Evolutionary conservation across 1,284 basidiomycete genomes (phyloP).

Genomic region (Cryptococcus jaspeensis): DNA sequence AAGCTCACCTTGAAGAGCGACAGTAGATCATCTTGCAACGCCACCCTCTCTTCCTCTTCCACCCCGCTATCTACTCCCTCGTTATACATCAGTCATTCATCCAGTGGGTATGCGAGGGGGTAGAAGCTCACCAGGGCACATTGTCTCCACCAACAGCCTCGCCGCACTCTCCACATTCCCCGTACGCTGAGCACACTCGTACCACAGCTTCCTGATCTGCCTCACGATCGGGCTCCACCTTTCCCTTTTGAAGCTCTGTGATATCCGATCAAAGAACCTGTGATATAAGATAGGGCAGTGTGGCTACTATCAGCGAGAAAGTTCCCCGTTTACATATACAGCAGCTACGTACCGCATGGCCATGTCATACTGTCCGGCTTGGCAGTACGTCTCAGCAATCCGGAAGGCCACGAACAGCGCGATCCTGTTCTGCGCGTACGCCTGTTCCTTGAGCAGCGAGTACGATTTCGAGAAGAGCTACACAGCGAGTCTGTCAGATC

Average conservation of each 20-base stretch:
- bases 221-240: slow-evolving; percentile 69
- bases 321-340: background rate
- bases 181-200: slow-evolving; percentile 70
- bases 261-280: slow-evolving; percentile 86
- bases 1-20: slow-evolving; percentile 64
- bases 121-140: slow-evolving; percentile 65
- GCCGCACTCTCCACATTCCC: slow-evolving; percentile 73
- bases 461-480: slow-evolving; percentile 88
- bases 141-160: slow-evolving; percentile 72
- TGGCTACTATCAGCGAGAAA: background rate
- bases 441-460: slow-evolving; percentile 73
- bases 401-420: slow-evolving; percentile 81
- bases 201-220: slow-evolving; percentile 72
- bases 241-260: slow-evolving; percentile 76
- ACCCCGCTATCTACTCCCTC: slow-evolving; percentile 19
- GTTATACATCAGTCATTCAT: background rate
- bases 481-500: background rate
- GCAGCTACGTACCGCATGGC: slow-evolving; percentile 64
- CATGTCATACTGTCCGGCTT: slow-evolving; percentile 66
- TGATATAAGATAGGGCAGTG: background rate
- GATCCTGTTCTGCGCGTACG: slow-evolving; percentile 60
- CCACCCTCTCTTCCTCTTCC: slow-evolving; percentile 33
- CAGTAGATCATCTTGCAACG: slow-evolving; percentile 62
- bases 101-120: too few relatives aligned
- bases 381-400: slow-evolving; percentile 74